A percentile compares a stretch with the other conserved stretches of the same genome.
These are phyloP conservation scores for Gossypioides kirkii DNA, from an alignment of 345 rosid genomes.

Conservation along the genomic window DNA sequence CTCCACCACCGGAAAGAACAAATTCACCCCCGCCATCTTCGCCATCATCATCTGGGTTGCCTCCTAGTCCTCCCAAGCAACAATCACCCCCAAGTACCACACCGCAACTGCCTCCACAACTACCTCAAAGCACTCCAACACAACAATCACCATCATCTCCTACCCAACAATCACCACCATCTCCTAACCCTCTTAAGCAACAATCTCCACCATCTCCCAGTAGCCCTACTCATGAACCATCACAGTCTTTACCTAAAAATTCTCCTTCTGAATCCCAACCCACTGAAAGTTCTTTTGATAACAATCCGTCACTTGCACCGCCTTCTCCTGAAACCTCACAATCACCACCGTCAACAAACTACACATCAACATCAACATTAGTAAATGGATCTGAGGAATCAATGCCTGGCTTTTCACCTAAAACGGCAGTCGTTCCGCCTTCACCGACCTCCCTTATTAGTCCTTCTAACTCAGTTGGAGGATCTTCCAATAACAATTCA, in stretches of 20 bases:
- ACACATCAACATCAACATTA: constrained; percentile 23
- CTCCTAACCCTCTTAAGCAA: constrained; percentile 12
- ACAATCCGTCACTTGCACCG: constrained; percentile 13
- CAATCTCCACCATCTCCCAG: constrained; percentile 14
- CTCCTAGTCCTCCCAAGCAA: constrained; percentile 13
- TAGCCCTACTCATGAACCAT: not conserved
- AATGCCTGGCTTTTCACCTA: not conserved
- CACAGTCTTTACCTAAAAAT: not conserved
- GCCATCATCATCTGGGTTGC: not conserved
- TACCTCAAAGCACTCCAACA: constrained; percentile 3
- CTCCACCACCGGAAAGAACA: not conserved
- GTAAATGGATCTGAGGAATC: not conserved
- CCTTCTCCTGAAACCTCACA: constrained; percentile 17
- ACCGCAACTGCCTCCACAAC: not conserved
- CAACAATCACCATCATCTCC: constrained; percentile 19
- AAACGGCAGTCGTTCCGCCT: constrained; percentile 10
- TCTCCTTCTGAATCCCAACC: constrained; percentile 2
- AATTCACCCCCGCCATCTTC: not conserved
- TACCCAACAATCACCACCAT: not conserved
- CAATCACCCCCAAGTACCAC: not conserved
- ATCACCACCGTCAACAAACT: constrained; percentile 29
- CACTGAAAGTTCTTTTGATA: not conserved
- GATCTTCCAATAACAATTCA: constrained; percentile 3
- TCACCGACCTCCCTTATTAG: constrained; percentile 16
- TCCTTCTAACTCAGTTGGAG: constrained; percentile 16